These are phyloP conservation scores for Paramecium sexaurelia DNA, from an alignment of 73 alveolate genomes.

Conservation along the genomic window DNA sequence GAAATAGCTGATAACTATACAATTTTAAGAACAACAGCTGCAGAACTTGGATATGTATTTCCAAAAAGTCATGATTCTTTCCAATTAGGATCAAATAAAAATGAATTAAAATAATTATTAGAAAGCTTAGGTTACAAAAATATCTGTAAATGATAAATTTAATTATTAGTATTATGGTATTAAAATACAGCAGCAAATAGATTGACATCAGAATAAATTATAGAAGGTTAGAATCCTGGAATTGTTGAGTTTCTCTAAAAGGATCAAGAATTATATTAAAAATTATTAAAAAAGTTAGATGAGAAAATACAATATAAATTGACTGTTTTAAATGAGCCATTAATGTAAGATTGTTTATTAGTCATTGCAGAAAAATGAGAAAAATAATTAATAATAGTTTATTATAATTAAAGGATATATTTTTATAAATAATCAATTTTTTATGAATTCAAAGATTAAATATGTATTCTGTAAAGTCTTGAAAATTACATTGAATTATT, in stretches of 20 bases:
- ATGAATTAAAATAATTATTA: neutral
- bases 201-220: neutral
- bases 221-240: neutral
- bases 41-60: neutral
- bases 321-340: neutral
- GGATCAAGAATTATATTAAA: neutral
- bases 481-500: too few species aligned
- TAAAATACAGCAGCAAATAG: neutral
- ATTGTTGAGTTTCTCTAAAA: neutral
- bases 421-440: too few species aligned
- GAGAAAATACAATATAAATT: neutral
- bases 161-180: slow-evolving; percentile 4
- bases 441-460: too few species aligned
- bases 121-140: neutral
- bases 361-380: slow-evolving; percentile 5
- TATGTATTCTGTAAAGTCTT: too few species aligned
- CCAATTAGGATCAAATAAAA: neutral
- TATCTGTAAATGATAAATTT: neutral
- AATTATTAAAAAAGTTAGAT: neutral
- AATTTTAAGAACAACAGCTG: neutral
- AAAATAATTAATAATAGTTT: neutral
- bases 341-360: neutral
- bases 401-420: too few species aligned
- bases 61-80: neutral
- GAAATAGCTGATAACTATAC: neutral